phyloP scores from a whole-genome alignment of 2,329 filamentous ascomycete genomes.

The Apiospora kogelbergensis region DNA sequence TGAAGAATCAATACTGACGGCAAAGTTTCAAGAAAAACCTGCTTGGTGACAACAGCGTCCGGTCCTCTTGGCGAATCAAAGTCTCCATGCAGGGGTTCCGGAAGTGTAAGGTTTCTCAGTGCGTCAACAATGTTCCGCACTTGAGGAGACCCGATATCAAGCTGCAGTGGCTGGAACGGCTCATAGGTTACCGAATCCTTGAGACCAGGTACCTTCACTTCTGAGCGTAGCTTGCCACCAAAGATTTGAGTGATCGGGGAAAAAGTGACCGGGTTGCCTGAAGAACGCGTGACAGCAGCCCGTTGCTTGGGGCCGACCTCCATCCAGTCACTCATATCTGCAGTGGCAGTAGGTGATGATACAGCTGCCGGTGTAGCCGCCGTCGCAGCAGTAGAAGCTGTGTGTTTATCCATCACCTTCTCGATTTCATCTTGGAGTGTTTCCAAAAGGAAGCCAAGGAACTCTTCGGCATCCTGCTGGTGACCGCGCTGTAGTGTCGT shows the following conservation, averaged over 20 bases:
- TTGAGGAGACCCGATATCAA: constrained; percentile 87
- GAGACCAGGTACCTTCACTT: constrained; percentile 80
- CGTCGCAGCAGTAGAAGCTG: constrained; percentile 25
- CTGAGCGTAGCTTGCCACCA: constrained; percentile 85
- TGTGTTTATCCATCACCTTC: constrained; percentile 64
- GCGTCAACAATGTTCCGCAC: constrained; percentile 92
- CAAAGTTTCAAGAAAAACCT: constrained; percentile 88
- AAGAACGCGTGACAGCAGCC: constrained; percentile 80
- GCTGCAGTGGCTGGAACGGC: constrained; percentile 89
- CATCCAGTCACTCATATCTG: constrained; percentile 71
- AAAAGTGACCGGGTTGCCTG: constrained; percentile 68
- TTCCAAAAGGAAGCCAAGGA: constrained; percentile 88
- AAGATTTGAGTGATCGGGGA: constrained; percentile 95
- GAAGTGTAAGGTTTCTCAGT: constrained; percentile 76
- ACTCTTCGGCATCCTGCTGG: constrained; percentile 97
- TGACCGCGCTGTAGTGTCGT: constrained; percentile 69
- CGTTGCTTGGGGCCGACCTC: constrained; percentile 95
- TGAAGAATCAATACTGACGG: constrained; percentile 92
- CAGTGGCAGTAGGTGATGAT: constrained; percentile 44
- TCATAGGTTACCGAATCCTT: constrained; percentile 92
- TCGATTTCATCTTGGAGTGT: constrained; percentile 91
- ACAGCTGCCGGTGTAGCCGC: constrained; percentile 33
- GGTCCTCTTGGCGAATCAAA: constrained; percentile 78
- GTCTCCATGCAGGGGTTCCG: constrained; percentile 82
- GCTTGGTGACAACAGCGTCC: constrained; percentile 81